Conservation (phyloP, 2,329 filamentous ascomycete genomes). For the Acrodontium crateriforme region DNA sequence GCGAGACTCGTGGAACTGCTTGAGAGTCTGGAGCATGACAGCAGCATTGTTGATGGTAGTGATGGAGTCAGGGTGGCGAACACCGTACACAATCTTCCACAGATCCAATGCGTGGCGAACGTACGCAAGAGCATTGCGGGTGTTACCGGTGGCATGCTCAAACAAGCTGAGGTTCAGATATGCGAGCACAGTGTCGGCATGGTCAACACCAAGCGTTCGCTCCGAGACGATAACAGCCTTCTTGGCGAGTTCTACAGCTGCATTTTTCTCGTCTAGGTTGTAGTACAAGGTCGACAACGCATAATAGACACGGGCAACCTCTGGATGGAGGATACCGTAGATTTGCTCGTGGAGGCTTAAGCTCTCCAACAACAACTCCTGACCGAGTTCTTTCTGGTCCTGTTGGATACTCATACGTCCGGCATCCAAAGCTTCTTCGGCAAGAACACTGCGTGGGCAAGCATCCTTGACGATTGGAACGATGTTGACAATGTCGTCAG, state of each 20-base stretch:
- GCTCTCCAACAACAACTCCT: constrained; percentile 91
- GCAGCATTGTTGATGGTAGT: constrained; percentile 98
- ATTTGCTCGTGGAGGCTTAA: constrained; percentile 96
- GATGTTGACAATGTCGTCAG: constrained; percentile 81
- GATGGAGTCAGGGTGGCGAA: constrained; percentile 90
- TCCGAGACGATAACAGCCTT: constrained; percentile 96
- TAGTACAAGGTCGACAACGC: constrained; percentile 92
- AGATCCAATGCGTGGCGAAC: constrained; percentile 85
- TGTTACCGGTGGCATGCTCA: constrained; percentile 83
- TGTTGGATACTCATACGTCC: constrained; percentile 93
- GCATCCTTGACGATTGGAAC: constrained; percentile 95
- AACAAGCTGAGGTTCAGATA: constrained; percentile 94
- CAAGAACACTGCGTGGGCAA: constrained; percentile 73
- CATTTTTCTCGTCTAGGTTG: constrained; percentile 93
- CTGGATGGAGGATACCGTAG: constrained; percentile 91
- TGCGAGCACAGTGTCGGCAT: constrained; percentile 81
- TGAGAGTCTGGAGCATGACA: constrained; percentile 93
- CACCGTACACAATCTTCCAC: constrained; percentile 94
- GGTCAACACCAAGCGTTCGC: constrained; percentile 84
- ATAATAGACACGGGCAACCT: constrained; percentile 91
- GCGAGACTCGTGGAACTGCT: constrained; percentile 86
- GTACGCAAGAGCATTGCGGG: constrained; percentile 72
- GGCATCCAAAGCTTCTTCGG: constrained; percentile 90
- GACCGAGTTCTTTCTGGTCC: constrained; percentile 86
- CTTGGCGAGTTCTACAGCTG: constrained; percentile 83